phyloP scores from a whole-genome alignment of 768 basidiomycete species.

The Calocera viscosa region DNA sequence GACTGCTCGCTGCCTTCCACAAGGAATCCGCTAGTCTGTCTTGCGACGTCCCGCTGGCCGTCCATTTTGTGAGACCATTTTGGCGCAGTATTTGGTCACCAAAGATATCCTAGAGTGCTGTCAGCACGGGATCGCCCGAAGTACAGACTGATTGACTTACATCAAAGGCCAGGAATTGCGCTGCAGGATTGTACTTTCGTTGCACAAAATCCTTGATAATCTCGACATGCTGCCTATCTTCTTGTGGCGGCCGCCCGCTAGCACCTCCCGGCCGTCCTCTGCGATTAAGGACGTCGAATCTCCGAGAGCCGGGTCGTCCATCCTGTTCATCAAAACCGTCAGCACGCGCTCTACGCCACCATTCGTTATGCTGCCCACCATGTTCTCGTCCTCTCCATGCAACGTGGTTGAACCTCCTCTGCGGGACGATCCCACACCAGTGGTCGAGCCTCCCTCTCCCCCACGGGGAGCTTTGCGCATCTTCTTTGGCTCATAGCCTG shows the following conservation, averaged over 20 bases:
- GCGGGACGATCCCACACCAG: neutral
- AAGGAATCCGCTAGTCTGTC: neutral
- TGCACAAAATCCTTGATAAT: neutral
- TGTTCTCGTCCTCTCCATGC: neutral
- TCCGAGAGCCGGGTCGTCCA: neutral
- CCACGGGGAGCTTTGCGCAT: no score
- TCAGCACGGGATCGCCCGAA: neutral
- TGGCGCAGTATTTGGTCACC: neutral
- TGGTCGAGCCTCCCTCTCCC: neutral
- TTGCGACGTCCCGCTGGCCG: neutral
- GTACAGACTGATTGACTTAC: neutral
- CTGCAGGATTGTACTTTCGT: conserved; percentile 3
- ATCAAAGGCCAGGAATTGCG: conserved; percentile 1
- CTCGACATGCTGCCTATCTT: neutral
- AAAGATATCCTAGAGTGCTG: neutral
- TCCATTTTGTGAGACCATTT: neutral
- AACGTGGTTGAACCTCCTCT: neutral
- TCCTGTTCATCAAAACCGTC: neutral
- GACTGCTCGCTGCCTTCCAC: neutral
- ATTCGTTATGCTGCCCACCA: neutral
- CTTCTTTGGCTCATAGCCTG: neutral
- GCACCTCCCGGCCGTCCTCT: neutral
- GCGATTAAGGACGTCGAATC: neutral
- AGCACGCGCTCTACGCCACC: neutral
- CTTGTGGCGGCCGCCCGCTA: neutral